These are phyloP conservation scores for Eleusine coracana DNA, from an alignment of 176 grass and related monocot genomes.

Conservation along the genomic window DNA sequence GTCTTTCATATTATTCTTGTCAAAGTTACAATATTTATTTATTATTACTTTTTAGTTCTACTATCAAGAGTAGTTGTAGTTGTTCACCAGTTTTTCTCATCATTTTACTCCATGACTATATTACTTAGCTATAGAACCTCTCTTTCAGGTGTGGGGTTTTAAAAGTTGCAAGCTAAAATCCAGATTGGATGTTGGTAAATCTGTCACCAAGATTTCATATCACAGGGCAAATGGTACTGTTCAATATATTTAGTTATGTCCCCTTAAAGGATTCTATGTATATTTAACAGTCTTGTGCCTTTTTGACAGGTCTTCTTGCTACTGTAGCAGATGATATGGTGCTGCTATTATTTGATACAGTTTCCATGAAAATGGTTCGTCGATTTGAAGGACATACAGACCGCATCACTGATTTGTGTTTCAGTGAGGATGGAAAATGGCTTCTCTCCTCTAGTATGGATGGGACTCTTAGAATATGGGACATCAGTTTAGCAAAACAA, in stretches of 20 bases:
- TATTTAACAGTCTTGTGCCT: slow-evolving; percentile 45
- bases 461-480: slow-evolving; percentile 96
- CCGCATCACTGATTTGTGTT: slow-evolving; percentile 85
- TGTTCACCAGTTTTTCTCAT: background rate
- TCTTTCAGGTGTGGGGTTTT: slow-evolving; percentile 83
- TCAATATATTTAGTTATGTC: slow-evolving; percentile 28
- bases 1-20: slow-evolving; percentile 7
- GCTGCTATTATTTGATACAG: slow-evolving; percentile 74
- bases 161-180: slow-evolving; percentile 73
- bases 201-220: slow-evolving; percentile 83
- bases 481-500: slow-evolving; percentile 89
- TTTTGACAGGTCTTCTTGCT: slow-evolving; percentile 80
- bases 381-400: slow-evolving; percentile 92
- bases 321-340: slow-evolving; percentile 79
- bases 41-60: slow-evolving; percentile 25
- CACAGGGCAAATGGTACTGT: slow-evolving; percentile 86
- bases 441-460: slow-evolving; percentile 93
- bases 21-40: background rate
- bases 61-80: slow-evolving; percentile 27
- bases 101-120: background rate
- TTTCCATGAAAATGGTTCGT: slow-evolving; percentile 74
- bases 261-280: slow-evolving; percentile 17
- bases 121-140: slow-evolving; percentile 33
- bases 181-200: slow-evolving; percentile 70
- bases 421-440: slow-evolving; percentile 98